A percentile compares a stretch with the other conserved stretches of the same genome.
phyloP scores from a whole-genome alignment of 2,329 filamentous ascomycete species.

The Hymenoscyphus occultus region DNA sequence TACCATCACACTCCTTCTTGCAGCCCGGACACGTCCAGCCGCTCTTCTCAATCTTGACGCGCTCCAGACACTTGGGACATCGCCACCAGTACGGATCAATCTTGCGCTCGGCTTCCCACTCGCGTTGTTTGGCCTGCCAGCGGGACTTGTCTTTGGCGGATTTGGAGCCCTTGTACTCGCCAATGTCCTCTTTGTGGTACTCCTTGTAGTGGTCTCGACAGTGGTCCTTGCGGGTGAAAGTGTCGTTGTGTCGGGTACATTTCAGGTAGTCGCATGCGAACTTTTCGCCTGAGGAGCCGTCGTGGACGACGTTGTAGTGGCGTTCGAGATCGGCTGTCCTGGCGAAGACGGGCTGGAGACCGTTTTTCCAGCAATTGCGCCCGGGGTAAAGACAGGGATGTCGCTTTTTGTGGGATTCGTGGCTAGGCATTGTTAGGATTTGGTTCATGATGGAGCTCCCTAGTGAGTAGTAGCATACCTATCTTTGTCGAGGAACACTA shows the following conservation, averaged over 20 bases:
- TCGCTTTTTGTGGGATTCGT: neutral
- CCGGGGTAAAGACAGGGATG: constrained; percentile 27
- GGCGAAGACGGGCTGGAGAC: constrained; percentile 22
- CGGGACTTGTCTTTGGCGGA: constrained; percentile 15
- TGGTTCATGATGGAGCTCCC: neutral
- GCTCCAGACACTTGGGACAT: constrained; percentile 31
- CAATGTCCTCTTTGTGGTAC: constrained; percentile 44
- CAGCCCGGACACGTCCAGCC: constrained; percentile 28
- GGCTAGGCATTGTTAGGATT: neutral
- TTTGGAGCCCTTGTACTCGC: constrained; percentile 21
- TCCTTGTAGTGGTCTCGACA: constrained; percentile 47
- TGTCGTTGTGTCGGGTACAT: constrained; percentile 34
- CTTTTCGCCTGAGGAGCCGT: constrained; percentile 27
- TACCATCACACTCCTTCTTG: constrained; percentile 26
- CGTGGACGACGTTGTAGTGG: constrained; percentile 34
- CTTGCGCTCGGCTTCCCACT: constrained; percentile 27
- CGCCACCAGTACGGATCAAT: constrained; percentile 28
- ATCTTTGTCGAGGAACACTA: constrained; percentile 11
- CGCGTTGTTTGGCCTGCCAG: constrained; percentile 21
- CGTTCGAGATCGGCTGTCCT: constrained; percentile 40
- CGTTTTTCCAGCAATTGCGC: constrained; percentile 19
- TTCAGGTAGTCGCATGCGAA: constrained; percentile 34
- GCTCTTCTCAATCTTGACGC: constrained; percentile 18
- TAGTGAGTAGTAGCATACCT: neutral
- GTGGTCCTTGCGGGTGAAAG: constrained; percentile 48